Evolutionary conservation across 164 flowering plant species (phyloP).

Genomic region (Chimonanthus praecox): DNA sequence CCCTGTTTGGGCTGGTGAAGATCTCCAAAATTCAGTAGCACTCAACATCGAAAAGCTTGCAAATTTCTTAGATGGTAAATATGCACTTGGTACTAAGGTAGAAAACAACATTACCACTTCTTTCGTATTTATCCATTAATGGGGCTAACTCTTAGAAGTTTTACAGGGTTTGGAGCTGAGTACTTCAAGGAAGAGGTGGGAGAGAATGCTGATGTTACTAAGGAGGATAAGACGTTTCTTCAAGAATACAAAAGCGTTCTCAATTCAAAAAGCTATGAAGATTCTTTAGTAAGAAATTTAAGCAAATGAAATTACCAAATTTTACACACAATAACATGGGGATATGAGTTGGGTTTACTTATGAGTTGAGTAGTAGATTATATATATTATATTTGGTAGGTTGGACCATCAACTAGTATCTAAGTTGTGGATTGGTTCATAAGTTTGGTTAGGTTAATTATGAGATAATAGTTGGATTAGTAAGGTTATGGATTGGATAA

Average conservation of each 20-base stretch:
- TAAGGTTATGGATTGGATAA: too few species aligned
- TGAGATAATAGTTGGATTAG: too few species aligned
- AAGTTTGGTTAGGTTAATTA: too few species aligned
- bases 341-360: too few species aligned
- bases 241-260: slow-evolving; percentile 61
- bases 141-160: not conserved
- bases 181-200: slow-evolving; percentile 28
- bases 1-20: slow-evolving; percentile 93
- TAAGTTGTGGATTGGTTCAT: too few species aligned
- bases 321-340: too few species aligned
- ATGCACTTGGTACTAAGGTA: not conserved
- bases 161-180: slow-evolving; percentile 57
- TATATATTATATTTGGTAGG: too few species aligned
- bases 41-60: slow-evolving; percentile 61
- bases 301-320: too few species aligned
- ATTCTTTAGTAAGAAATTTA: slow-evolving; percentile 50
- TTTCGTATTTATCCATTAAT: too few species aligned
- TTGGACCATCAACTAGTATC: too few species aligned
- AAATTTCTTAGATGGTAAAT: slow-evolving; percentile 59
- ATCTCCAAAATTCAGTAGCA: slow-evolving; percentile 60
- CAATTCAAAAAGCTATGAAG: slow-evolving; percentile 52
- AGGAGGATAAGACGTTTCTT: slow-evolving; percentile 35
- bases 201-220: slow-evolving; percentile 10
- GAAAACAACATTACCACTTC: too few species aligned
- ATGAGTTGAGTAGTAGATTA: too few species aligned